phyloP scores from a whole-genome alignment of 2,329 filamentous ascomycete species.

The Colletotrichum sp. region DNA sequence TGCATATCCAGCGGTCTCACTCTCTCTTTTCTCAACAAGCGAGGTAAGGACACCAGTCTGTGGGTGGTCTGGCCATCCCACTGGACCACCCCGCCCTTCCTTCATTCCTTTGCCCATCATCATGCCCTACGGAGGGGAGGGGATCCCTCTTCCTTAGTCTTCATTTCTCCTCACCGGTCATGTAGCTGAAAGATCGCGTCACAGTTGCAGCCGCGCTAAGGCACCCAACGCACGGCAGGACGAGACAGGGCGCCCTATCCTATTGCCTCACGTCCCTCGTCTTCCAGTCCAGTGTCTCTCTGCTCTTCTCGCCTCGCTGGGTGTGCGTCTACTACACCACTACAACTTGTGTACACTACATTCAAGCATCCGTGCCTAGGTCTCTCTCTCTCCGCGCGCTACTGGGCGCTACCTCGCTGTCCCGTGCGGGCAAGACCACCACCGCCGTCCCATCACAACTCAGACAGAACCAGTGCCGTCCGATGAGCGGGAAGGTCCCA shows the following conservation, averaged over 20 bases:
- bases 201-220: constrained; percentile 6
- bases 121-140: neutral
- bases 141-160: neutral
- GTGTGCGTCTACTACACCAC: neutral
- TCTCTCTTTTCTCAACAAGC: constrained; percentile 6
- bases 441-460: neutral
- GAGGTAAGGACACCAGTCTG: neutral
- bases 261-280: neutral
- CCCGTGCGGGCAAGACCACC: neutral
- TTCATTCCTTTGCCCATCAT: neutral
- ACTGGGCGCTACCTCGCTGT: neutral
- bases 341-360: neutral
- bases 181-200: neutral
- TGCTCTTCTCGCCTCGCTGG: neutral
- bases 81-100: neutral
- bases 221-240: constrained; percentile 1
- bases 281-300: neutral
- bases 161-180: neutral
- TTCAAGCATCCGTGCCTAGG: neutral
- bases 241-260: neutral
- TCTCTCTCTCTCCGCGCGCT: neutral
- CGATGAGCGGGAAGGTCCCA: constrained; percentile 11
- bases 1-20: neutral
- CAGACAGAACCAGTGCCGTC: neutral
- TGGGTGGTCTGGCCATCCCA: neutral